Evolutionary conservation across 2,329 filamentous ascomycete species (phyloP), one percentile per base, ranked within the genome.

Genomic region (Xylaria hypoxylon): DNA sequence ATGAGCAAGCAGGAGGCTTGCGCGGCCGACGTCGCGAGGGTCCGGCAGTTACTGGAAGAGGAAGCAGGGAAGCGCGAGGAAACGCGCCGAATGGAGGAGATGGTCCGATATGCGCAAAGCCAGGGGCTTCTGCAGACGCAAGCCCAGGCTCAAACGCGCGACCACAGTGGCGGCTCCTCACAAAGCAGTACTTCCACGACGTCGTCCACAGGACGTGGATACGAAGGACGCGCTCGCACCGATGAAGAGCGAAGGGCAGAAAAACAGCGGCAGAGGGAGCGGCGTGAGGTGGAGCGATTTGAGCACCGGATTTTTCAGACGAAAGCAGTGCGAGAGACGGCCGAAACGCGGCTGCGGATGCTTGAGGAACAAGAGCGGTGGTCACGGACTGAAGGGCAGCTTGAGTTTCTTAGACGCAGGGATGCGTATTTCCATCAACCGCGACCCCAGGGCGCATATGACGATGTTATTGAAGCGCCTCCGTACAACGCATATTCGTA

Each of bases 61-160:
- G 72, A 74, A 5, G 71, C 71, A 7, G 69, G 64, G 28, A 68
- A 65, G 62, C 67, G 71, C 48, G 72, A 75, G 48, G 70, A 74
- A 28, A 51, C 67, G 33, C 67, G 59, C 1, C 69, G 60, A 28
- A 51, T 65, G 57, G 67, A 73, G 31, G 59, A 72, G 52, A 68
- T 65, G 55, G 68, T 71, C 52, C 67, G 68, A 24, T 69, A 72
- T 35, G 70, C 69, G 24, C 72, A 68, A 61, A 69, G 68, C n/a
- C 69, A 74, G 55, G 71, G 71, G 24, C 56, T 58, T 19, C 53
- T 72, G 19, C 68, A 59, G 59, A 62, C 68, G 50, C 59, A 62
- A 22, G 68, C 67, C 45, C 68, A 60, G 17, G 64, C 28, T 45
- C 69, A 42, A 22, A 33, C 48, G 38, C 58, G 48, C 17, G 48